A percentile compares a stretch with the other conserved stretches of the same genome.
phyloP scores from a whole-genome alignment of 169 alveolate species.

The Babesia caballi region DNA sequence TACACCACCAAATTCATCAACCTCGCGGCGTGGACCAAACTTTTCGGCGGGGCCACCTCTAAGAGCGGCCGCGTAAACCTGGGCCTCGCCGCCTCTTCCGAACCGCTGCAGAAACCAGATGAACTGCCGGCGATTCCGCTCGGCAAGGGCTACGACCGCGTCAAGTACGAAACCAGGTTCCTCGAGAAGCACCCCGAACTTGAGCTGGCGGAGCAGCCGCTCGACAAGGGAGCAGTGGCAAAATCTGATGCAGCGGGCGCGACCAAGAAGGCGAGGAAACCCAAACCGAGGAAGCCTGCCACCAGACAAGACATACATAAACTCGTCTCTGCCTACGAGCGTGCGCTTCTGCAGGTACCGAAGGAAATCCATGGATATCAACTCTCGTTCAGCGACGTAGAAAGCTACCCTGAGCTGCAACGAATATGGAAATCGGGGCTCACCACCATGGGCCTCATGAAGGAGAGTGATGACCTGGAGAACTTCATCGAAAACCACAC shows the following conservation, averaged over 20 bases:
- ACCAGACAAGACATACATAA: not conserved
- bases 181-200: conserved; percentile 1
- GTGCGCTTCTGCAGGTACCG: conserved; percentile 44
- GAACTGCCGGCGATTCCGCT: not conserved
- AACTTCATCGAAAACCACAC: conserved; percentile 37
- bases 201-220: not conserved
- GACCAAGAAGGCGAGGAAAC: not conserved
- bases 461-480: conserved; percentile 40
- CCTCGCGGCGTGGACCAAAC: conserved; percentile 1
- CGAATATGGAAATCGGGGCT: conserved; percentile 45
- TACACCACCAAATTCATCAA: conserved; percentile 11
- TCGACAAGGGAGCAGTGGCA: no score
- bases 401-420: conserved; percentile 42
- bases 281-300: not conserved
- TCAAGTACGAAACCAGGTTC: conserved; percentile 6
- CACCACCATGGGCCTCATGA: conserved; percentile 37
- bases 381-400: conserved; percentile 34
- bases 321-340: conserved; percentile 30
- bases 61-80: not conserved
- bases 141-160: not conserved
- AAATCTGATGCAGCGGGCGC: not conserved
- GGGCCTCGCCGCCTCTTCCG: not conserved
- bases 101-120: not conserved
- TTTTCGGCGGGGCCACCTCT: not conserved
- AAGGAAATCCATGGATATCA: conserved; percentile 51